Evolutionary conservation across 306 rosid genomes (phyloP), one percentile per base, ranked within the genome.

Genomic region (Astragalus membranaceus): DNA sequence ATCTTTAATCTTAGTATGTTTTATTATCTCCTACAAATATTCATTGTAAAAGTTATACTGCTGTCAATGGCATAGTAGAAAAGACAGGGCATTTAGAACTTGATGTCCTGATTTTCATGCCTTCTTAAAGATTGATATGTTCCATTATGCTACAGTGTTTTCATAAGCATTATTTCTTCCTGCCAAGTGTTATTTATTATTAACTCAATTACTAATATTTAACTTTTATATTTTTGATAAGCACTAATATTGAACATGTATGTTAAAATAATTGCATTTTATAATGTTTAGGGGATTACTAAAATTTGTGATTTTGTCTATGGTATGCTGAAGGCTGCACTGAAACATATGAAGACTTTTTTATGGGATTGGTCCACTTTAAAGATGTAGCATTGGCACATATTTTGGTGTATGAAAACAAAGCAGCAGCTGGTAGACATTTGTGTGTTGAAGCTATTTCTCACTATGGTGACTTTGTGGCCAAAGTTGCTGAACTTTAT

Each of bases 321-420:
- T 65, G 46, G 42, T 62, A 30, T 58, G 60, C 61, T 80, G 77
- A 87, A 93, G 98, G 98, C 30, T 75, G 86, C 78, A 59, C 69
- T 5, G 97, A 90, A 71, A 93, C 92, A 17, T 90, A 81, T 9
- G 82, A 80, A 75, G n/a, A 84, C 78, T 75, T 81, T 36, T 88
- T 82, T 61, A 87, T 88, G 79, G 98, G 97, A 54, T 56, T 74
- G 12, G 94, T 88, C 32, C 97, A 93, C 77, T 93, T 93, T 55
- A 93, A 93, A 75, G 98, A 93, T 79, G 95, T 90, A 30, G 98
- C 97, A 43, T 75, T 85, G 33, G 96, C 97, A 37, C 98, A 93
- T 77, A 80, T 90, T 70, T 72, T 93, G 84, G 94, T 86, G 53
- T 93, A 86, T 54, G 96, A 93, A 74, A 90, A 88, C 86, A 87